Base-by-base conservation (phyloP, 2,329 filamentous ascomycete genomes). In the Monilinia laxa region DNA sequence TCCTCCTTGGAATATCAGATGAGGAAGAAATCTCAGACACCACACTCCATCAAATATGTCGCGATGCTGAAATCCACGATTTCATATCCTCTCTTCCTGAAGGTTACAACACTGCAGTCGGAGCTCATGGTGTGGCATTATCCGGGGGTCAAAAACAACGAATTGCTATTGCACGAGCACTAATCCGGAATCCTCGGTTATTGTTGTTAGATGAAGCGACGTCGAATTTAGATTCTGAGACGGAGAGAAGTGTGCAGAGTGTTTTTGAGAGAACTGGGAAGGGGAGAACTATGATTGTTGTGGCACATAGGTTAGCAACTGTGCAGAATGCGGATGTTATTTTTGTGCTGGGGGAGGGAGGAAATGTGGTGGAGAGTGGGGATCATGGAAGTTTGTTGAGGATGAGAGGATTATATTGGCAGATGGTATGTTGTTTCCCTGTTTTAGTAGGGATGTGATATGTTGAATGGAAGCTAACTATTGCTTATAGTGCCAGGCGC, bases 261-360 rank as follows among this genome's bases (percentile, higher is more conserved):
- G 89, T 90, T 0, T 86, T 94, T 73, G 88, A 92, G 79, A 81
- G 81, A 52, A 87, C 86, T 0, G 82, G 82, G 3, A 81, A 81
- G 69, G 84, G 84, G 1, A 91, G 90, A 68, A 87, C 91, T 1
- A 92, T 90, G 71, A 81, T 95, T 5, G 90, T 90, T 3, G 90
- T 95, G 12, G 91, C 91, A 1, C 91, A 94, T 76, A 82, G 91
- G 20, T 80, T 94, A 57, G 88, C 88, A 0, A 94, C 90, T 16
- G 87, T 93, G 23, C 90, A 91, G 76, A 89, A 93, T 71, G 90
- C 90, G 1, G 72, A 75, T 68, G 57, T 73, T 14, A 74, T 75
- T 64, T 74, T 73, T 57, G 73, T 75, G 35, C 55, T 75, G 14
- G 72, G 72, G 2, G 72, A 71, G 31, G n/a, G 62, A 16, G 75